phyloP scores from a whole-genome alignment of 2,329 filamentous ascomycete genomes.

The Fonsecaea nubica region DNA sequence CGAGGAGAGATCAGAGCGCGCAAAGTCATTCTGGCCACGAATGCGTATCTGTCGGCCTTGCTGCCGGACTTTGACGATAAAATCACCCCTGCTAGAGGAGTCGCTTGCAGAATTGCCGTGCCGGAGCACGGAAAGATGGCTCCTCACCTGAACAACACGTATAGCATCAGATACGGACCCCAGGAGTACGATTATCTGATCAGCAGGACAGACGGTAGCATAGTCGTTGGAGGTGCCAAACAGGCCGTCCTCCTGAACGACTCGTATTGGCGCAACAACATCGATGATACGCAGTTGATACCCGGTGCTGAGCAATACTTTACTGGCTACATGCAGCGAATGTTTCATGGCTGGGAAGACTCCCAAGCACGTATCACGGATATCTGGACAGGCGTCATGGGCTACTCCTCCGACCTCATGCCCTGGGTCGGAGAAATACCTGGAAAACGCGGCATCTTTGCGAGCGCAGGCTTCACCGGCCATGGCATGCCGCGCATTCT shows the following conservation, averaged over 20 bases:
- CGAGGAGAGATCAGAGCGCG: slow-evolving; percentile 70
- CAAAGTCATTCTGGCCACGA: slow-evolving; percentile 77
- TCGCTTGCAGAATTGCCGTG: slow-evolving; percentile 55
- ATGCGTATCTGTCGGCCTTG: slow-evolving; percentile 80
- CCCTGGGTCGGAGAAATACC: slow-evolving; percentile 61
- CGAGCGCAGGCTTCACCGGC: slow-evolving; percentile 68
- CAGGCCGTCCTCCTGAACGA: slow-evolving; percentile 48
- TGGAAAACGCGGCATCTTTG: slow-evolving; percentile 57
- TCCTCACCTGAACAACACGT: slow-evolving; percentile 56
- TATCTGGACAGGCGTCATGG: slow-evolving; percentile 60
- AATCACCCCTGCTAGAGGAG: slow-evolving; percentile 76
- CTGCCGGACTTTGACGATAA: slow-evolving; percentile 72
- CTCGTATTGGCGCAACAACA: slow-evolving; percentile 54
- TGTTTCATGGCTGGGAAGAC: slow-evolving; percentile 50
- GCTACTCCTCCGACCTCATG: slow-evolving; percentile 57
- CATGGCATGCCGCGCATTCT: slow-evolving; percentile 70
- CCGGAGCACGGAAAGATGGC: slow-evolving; percentile 36
- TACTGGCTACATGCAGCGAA: slow-evolving; percentile 48
- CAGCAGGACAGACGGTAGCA: slow-evolving; percentile 59
- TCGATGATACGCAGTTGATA: slow-evolving; percentile 49
- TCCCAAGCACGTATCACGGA: slow-evolving; percentile 42
- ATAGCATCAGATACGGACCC: slow-evolving; percentile 65
- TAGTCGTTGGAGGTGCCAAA: slow-evolving; percentile 69
- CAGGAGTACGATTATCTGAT: slow-evolving; percentile 74
- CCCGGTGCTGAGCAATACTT: slow-evolving; percentile 50